Percentiles rank a stretch among this genome's conserved stretches.
These are phyloP conservation scores for Alectoria sarmentosa DNA, from an alignment of 495 filamentous ascomycete genomes.

Conservation along the genomic window DNA sequence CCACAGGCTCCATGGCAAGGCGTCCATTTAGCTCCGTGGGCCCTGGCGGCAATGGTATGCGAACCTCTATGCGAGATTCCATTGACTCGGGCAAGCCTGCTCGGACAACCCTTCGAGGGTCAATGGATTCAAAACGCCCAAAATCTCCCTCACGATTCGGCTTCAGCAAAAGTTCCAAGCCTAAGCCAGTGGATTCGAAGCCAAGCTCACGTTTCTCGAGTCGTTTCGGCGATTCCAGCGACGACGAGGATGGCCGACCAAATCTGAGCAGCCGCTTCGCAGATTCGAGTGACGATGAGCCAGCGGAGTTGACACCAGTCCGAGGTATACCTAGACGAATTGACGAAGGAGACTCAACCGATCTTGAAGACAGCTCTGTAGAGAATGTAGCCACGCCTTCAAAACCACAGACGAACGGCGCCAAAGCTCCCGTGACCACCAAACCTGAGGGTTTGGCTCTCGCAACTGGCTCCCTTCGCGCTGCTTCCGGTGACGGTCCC, in stretches of 20 bases:
- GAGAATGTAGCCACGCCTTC: conserved; percentile 30
- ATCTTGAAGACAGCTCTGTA: conserved; percentile 58
- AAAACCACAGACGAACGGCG: conserved; percentile 21
- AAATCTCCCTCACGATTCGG: conserved; percentile 41
- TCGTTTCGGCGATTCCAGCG: conserved; percentile 65
- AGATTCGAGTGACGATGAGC: conserved; percentile 70
- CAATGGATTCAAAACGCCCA: conserved; percentile 23
- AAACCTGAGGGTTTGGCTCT: conserved; percentile 26
- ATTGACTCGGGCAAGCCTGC: conserved; percentile 19
- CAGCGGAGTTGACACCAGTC: conserved; percentile 44
- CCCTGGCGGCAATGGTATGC: conserved; percentile 33
- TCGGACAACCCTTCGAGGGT: conserved; percentile 28
- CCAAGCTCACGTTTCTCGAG: conserved; percentile 38
- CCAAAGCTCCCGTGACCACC: conserved; percentile 14
- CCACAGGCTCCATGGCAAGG: conserved; percentile 23
- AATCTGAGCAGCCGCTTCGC: conserved; percentile 64
- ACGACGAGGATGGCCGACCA: conserved; percentile 51
- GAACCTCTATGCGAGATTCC: conserved; percentile 44
- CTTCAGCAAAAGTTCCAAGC: conserved; percentile 41
- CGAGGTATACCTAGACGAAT: conserved; percentile 55
- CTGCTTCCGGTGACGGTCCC: conserved; percentile 21
- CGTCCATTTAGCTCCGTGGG: conserved; percentile 25
- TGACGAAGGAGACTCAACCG: conserved; percentile 58
- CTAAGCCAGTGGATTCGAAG: conserved; percentile 31
- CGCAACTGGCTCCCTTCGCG: conserved; percentile 24